phyloP scores from a whole-genome alignment of 2,329 filamentous ascomycete species.

The Phyllosticta capitalensis region DNA sequence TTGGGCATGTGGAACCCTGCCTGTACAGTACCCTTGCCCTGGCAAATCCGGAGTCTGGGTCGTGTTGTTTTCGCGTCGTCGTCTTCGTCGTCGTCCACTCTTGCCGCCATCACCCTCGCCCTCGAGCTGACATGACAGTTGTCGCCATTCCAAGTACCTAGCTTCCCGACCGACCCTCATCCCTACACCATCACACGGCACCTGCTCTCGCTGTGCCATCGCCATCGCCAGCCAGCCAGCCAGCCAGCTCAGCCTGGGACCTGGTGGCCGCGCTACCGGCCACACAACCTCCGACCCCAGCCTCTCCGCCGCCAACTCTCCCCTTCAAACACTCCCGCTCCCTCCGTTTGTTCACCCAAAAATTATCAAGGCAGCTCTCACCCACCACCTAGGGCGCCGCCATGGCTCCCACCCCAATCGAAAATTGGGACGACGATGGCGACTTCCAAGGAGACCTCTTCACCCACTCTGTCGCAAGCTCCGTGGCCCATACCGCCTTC shows the following conservation, averaged over 20 bases:
- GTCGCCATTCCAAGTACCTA: neutral
- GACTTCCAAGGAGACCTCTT: slow-evolving; percentile 58
- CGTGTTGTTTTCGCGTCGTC: neutral
- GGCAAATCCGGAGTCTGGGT: neutral
- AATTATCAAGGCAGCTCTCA: slow-evolving; percentile 27
- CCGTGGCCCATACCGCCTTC: slow-evolving; percentile 41
- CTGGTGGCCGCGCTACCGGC: neutral
- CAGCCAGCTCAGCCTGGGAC: neutral
- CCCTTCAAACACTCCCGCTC: slow-evolving; percentile 13
- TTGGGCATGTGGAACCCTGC: neutral
- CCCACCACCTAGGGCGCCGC: slow-evolving; percentile 23
- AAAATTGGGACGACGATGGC: slow-evolving; percentile 53
- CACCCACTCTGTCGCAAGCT: slow-evolving; percentile 60
- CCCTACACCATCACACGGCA: neutral
- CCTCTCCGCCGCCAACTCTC: slow-evolving; percentile 13
- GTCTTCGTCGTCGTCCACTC: neutral
- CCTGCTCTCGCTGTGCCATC: neutral
- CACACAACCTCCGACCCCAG: neutral
- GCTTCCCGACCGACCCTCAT: too few species aligned
- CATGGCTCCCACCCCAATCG: slow-evolving; percentile 49
- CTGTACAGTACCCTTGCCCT: neutral
- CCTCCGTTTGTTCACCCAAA: slow-evolving; percentile 12
- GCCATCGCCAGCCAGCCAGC: neutral
- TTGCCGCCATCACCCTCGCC: neutral
- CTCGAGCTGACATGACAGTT: neutral